Conservation (phyloP, 495 filamentous ascomycete genomes). For the Apodospora peruviana region DNA sequence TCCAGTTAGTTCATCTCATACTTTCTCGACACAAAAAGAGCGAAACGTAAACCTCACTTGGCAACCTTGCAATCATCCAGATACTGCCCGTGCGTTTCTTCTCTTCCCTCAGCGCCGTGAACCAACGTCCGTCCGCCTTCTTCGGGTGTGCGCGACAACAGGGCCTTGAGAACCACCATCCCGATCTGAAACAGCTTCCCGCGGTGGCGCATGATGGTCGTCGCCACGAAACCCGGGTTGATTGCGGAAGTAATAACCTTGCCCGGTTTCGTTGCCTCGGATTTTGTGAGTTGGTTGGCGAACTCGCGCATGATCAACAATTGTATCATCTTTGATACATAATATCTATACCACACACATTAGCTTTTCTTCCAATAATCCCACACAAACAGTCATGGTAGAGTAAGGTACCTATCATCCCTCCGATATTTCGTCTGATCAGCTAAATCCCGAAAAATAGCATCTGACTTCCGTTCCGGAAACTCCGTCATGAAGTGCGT, state of each 20-base stretch:
- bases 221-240: slow-evolving; percentile 28
- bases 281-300: slow-evolving; percentile 20
- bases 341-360: slow-evolving; percentile 20
- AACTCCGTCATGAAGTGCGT: slow-evolving; percentile 30
- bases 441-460: slow-evolving; percentile 24
- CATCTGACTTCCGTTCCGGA: slow-evolving; percentile 21
- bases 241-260: slow-evolving; percentile 22
- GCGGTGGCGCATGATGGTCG: slow-evolving; percentile 23
- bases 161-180: background rate
- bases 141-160: slow-evolving; percentile 5
- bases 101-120: slow-evolving; percentile 8
- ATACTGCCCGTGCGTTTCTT: slow-evolving; percentile 25
- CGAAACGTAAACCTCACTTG: slow-evolving; percentile 3
- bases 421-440: slow-evolving; percentile 20
- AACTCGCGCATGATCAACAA: slow-evolving; percentile 25
- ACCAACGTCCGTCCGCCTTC: slow-evolving; percentile 10
- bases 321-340: slow-evolving; percentile 31
- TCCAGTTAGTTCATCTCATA: background rate
- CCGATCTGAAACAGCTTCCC: slow-evolving; percentile 2
- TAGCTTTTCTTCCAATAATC: background rate
- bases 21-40: background rate
- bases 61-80: slow-evolving; percentile 24
- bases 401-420: slow-evolving; percentile 25
- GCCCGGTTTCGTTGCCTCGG: slow-evolving; percentile 13
- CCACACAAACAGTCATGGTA: too few species aligned